Evolutionary conservation across 1,139 yeast species (phyloP), one percentile per base, ranked within the genome.

Genomic region (Nakaseomyces glabratus): DNA sequence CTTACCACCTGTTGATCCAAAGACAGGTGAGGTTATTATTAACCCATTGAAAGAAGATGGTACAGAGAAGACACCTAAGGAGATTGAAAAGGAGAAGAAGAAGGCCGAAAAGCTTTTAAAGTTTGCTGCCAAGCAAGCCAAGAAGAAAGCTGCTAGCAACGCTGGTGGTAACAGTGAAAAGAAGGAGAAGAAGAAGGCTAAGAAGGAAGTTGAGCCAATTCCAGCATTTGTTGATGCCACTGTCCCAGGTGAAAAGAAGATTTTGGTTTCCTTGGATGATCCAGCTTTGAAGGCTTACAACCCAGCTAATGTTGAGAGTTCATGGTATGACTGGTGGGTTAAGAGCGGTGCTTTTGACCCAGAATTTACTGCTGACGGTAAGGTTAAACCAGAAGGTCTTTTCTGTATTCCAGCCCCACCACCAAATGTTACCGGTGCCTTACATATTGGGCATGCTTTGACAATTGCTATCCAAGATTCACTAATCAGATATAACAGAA

Each of bases 271-370:
- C 26, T 71, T 90, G 40, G 96, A 90, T 31, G 95, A 88, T 57
- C 90, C 95, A 16, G 78, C 97, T 16, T 73, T 90, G 57, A 88
- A 90, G 63, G 93, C 97, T 10, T 90, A 90, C 63, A 82, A 75
- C 55, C 98, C 99, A 25, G 73, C 75, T 49, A 80, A 79, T 49
- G 97, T 93, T 34, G 99, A 90, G 64, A 79, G 93, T 39, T 85
- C 96, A 12, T 90, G 99, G 99, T 88, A 90, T 63, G 76, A 74
- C 20, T 90, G 98, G 98, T 90, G 99, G 99, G 80, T 75, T 45
- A 70, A 81, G 54, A 71, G 82, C 60, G 93, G 93, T 14, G 77
- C 73, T 51, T 90, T 90, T 54, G 79, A 81, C 62, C 98, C 99
- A 12, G 85, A 82, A 59, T 76, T 81, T 48, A 71, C 79, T 32